Percentiles rank a stretch among this genome's conserved stretches.
Evolutionary conservation across 176 grass and related monocot genomes (phyloP).

Genomic region (Alopecurus myosuroides): DNA sequence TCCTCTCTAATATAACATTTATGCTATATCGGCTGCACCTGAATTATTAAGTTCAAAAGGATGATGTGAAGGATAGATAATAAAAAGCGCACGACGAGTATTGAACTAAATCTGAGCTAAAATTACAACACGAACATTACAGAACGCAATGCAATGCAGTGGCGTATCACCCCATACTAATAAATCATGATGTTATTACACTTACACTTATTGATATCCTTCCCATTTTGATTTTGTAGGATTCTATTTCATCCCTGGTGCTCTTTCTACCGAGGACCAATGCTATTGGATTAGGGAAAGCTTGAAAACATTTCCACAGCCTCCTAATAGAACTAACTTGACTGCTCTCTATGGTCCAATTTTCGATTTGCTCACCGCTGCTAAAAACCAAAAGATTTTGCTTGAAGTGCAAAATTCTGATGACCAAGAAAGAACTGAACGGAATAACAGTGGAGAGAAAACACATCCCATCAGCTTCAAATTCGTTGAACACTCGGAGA

Average conservation of each 20-base stretch:
- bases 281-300: slow-evolving; percentile 84
- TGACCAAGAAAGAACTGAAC: slow-evolving; percentile 1
- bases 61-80: not conserved
- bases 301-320: slow-evolving; percentile 76
- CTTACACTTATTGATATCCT: not conserved
- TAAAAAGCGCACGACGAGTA: not conserved
- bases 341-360: slow-evolving; percentile 70
- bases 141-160: not conserved
- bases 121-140: not conserved
- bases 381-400: slow-evolving; percentile 50
- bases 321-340: slow-evolving; percentile 85
- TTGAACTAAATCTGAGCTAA: not conserved
- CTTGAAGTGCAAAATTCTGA: slow-evolving; percentile 37
- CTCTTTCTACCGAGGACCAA: slow-evolving; percentile 60
- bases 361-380: slow-evolving; percentile 57
- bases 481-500: slow-evolving; percentile 30
- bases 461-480: slow-evolving; percentile 8
- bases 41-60: not conserved
- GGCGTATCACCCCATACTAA: not conserved
- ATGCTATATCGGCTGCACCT: not conserved
- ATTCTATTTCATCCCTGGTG: slow-evolving; percentile 83
- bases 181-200: not conserved
- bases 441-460: slow-evolving; percentile 4
- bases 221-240: slow-evolving; percentile 36
- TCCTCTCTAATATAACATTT: not conserved